Percentiles rank a stretch among this genome's conserved stretches.
Conservation (phyloP, 1,139 yeast species). For the Waltiozyma sp. region DNA sequence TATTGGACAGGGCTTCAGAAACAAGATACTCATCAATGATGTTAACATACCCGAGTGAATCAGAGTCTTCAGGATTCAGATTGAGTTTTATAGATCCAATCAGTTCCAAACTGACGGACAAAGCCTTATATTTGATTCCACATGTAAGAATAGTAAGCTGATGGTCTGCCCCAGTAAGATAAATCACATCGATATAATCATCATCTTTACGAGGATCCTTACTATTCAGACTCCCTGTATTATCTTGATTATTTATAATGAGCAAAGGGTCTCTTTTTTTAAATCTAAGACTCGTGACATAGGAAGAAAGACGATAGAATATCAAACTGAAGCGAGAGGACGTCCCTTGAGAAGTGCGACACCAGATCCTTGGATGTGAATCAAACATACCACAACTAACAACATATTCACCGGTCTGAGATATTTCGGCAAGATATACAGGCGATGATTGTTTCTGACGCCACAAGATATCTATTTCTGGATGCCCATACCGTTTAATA, state of each 20-base stretch:
- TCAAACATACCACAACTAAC: conserved; percentile 57
- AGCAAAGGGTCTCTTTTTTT: conserved; percentile 21
- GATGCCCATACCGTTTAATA: conserved; percentile 33
- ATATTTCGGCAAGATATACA: conserved; percentile 40
- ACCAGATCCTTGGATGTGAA: conserved; percentile 67
- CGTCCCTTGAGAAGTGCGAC: conserved; percentile 26
- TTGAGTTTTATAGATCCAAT: neutral
- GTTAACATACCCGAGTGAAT: conserved; percentile 28
- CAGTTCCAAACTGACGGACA: neutral
- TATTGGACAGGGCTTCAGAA: conserved; percentile 24
- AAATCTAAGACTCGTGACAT: conserved; percentile 50
- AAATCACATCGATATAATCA: neutral
- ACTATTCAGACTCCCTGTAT: conserved; percentile 2
- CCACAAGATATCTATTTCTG: conserved; percentile 39
- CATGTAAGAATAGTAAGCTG: neutral
- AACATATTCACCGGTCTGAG: conserved; percentile 56
- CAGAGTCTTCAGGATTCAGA: neutral
- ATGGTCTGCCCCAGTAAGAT: neutral
- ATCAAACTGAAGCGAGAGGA: conserved; percentile 46
- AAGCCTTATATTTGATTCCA: neutral
- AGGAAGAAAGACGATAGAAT: conserved; percentile 53
- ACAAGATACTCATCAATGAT: conserved; percentile 50
- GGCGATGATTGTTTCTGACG: conserved; percentile 43
- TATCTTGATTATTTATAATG: neutral
- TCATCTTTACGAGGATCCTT: neutral